Base-by-base conservation (phyloP, 805 yeast genomes). In the Wickerhamomyces rabaulensis region DNA sequence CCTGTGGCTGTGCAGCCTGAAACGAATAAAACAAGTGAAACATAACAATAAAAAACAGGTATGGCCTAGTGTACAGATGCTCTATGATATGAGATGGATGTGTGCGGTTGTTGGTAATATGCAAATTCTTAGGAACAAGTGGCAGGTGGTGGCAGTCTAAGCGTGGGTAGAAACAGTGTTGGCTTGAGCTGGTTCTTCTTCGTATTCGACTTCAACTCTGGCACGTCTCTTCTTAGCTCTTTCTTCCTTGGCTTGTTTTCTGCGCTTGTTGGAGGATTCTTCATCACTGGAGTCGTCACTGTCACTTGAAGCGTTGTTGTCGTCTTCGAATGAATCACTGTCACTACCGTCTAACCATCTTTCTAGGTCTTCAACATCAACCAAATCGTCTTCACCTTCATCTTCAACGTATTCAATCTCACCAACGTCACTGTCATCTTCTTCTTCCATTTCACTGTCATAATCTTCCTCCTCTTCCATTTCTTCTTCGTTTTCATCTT, bases 301-400 rank as follows among this genome's bases (percentile, higher is more conserved):
- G 43, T 64, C 66, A 22, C 71, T 60, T 50, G 58, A 58, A 42
- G 64, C 70, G n/a, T 69, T 63, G 31, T 58, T 55, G 12, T 60
- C 63, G 10, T 57, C 56, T 54, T 64, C 40, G 53, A 62, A 37
- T 62, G 68, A 52, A 33, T 68, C 81, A 37, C 73, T 65, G 40
- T 63, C 74, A 47, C 66, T 61, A 27, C 78, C 84, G 40, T 66
- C 87, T 44, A 86, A 71, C 97, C 97, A 92, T 66, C 80, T 83
- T 67, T 91, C 94, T 54, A 91, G 71, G 58, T 92, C 97, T 70
- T 91, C 97, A 71, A 92, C 79, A 62, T 94, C 97, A 22, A 89
- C 96, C 55, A 89, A 90, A 50, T 85, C 96, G 20, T 87, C 95
- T 15, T 84, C 95, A 47, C 87, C 96, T 43, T 87, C 96, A 52